Percentiles rank a stretch among this genome's conserved stretches.
Evolutionary conservation across 2,329 filamentous ascomycete species (phyloP).

Genomic region (Epichloe coenophiala): DNA sequence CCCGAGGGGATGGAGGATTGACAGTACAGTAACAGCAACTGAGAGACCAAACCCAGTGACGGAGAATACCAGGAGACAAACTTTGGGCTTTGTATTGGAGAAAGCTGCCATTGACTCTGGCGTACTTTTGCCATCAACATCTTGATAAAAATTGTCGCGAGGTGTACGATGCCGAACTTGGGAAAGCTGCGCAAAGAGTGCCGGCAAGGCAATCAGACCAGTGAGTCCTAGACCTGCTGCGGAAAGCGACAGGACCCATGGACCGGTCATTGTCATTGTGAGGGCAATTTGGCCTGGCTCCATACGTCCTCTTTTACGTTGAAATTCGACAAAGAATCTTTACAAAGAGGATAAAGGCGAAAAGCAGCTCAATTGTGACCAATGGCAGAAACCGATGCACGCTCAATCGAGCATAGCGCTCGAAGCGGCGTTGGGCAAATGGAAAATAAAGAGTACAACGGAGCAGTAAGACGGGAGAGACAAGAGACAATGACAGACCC

Average conservation of each 20-base stretch:
- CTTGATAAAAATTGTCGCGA: slow-evolving; percentile 44
- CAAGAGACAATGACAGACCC: neutral
- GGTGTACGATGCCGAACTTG: slow-evolving; percentile 23
- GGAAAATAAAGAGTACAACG: no score
- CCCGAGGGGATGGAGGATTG: slow-evolving; percentile 23
- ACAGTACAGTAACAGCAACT: slow-evolving; percentile 40
- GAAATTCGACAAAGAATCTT: neutral
- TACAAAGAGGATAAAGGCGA: slow-evolving; percentile 1
- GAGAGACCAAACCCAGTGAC: slow-evolving; percentile 40
- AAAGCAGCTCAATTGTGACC: neutral
- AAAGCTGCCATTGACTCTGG: slow-evolving; percentile 48
- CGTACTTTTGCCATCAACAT: slow-evolving; percentile 56
- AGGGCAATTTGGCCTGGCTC: neutral
- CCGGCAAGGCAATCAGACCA: slow-evolving; percentile 24
- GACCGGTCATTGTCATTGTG: slow-evolving; percentile 5
- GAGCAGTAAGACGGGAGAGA: neutral
- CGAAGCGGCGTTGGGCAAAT: neutral
- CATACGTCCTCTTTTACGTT: neutral
- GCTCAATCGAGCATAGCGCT: neutral
- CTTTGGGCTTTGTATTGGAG: slow-evolving; percentile 45
- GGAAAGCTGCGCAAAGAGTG: slow-evolving; percentile 18
- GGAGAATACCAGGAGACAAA: slow-evolving; percentile 39
- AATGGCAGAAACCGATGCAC: neutral
- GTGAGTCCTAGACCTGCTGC: slow-evolving; percentile 22
- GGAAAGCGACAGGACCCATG: slow-evolving; percentile 14